A percentile compares a stretch with the other conserved stretches of the same genome.
phyloP scores from a whole-genome alignment of 192 early-diverging fungal species.

The Neocallimastix lanati region DNA sequence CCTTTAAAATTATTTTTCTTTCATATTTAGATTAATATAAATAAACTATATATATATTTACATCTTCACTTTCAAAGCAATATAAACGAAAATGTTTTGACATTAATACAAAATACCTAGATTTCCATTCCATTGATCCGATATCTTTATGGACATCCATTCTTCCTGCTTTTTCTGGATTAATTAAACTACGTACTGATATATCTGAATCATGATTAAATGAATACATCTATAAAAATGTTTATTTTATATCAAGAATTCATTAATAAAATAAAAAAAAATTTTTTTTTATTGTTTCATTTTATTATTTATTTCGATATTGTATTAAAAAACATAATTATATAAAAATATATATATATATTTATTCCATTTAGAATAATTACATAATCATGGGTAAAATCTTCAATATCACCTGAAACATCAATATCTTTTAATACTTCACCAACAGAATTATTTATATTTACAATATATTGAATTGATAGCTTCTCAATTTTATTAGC shows the following conservation, averaged over 20 bases:
- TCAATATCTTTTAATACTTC: background rate
- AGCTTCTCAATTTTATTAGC: background rate
- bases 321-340: no score
- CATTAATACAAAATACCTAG: background rate
- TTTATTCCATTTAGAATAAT: no score
- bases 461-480: background rate
- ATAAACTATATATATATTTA: background rate
- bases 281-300: no score
- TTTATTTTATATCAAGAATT: background rate
- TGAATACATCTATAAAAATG: background rate
- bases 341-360: no score
- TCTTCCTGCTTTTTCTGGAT: background rate
- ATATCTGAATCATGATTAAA: background rate
- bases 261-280: no score
- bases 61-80: background rate
- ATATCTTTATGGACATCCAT: background rate
- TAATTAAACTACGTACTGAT: background rate
- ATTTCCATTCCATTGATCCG: background rate
- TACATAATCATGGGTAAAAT: background rate
- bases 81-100: background rate
- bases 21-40: no score
- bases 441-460: background rate
- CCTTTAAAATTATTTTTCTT: no score
- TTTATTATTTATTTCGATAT: no score
- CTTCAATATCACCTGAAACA: background rate